Percentiles rank a stretch among this genome's conserved stretches.
phyloP scores from a whole-genome alignment of 2,329 filamentous ascomycete genomes.

The Boeremia lycopersici region DNA sequence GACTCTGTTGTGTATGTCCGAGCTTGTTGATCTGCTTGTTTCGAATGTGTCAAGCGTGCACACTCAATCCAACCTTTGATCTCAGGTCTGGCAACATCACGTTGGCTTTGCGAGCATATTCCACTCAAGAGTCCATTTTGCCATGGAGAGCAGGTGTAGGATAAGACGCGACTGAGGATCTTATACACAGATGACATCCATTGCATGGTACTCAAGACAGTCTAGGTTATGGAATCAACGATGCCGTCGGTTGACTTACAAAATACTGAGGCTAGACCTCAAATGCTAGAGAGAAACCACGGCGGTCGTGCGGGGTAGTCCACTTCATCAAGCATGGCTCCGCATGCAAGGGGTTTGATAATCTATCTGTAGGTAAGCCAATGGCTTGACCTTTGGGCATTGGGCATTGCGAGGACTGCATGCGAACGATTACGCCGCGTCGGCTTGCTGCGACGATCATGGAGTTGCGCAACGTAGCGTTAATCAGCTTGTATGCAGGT shows the following conservation, averaged over 20 bases:
- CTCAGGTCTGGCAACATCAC: too few relatives aligned
- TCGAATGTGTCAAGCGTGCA: too few relatives aligned
- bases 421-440: conserved; percentile 5
- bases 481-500: not conserved
- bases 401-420: conserved; percentile 17
- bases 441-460: not conserved
- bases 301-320: not conserved
- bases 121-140: too few relatives aligned
- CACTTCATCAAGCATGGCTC: not conserved
- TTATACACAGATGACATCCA: too few relatives aligned
- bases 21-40: too few relatives aligned
- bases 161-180: too few relatives aligned
- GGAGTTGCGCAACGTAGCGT: not conserved
- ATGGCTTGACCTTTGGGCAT: conserved; percentile 21
- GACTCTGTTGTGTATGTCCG: too few relatives aligned
- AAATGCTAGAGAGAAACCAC: too few relatives aligned
- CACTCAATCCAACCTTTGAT: too few relatives aligned
- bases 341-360: not conserved
- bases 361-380: not conserved
- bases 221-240: not conserved
- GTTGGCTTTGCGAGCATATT: too few relatives aligned
- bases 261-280: not conserved
- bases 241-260: not conserved
- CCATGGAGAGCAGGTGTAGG: too few relatives aligned
- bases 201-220: too few relatives aligned